These are phyloP conservation scores for Mycena crocata DNA, from an alignment of 768 basidiomycete genomes.

Conservation along the genomic window DNA sequence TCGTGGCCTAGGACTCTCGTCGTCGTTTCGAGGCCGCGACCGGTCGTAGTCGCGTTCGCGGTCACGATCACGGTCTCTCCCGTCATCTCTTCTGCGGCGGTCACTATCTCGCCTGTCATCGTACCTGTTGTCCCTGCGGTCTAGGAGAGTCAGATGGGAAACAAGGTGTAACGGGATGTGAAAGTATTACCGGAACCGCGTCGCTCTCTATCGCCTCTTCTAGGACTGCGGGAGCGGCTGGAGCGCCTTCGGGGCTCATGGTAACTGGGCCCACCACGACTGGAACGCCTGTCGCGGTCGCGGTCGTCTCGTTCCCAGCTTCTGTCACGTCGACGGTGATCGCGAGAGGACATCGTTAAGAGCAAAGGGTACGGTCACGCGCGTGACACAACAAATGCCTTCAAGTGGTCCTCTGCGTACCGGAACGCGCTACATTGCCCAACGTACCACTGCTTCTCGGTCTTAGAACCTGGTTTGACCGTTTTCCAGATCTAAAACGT, in stretches of 20 bases:
- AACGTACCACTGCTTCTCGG: background rate
- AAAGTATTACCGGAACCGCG: constrained; percentile 42
- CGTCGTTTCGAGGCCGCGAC: constrained; percentile 49
- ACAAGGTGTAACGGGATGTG: no score
- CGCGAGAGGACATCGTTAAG: constrained; percentile 76
- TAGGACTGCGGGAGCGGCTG: constrained; percentile 63
- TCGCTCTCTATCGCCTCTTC: constrained; percentile 54
- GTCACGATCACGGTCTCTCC: constrained; percentile 49
- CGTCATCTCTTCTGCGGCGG: constrained; percentile 50
- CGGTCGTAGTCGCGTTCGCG: constrained; percentile 50
- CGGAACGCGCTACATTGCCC: constrained; percentile 19
- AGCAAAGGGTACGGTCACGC: constrained; percentile 17
- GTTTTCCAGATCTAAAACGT: constrained; percentile 35
- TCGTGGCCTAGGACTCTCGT: constrained; percentile 41
- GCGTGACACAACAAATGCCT: constrained; percentile 18
- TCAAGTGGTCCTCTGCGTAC: constrained; percentile 16
- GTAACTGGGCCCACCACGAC: constrained; percentile 50
- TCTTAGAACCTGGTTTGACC: background rate
- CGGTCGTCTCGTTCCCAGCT: constrained; percentile 72
- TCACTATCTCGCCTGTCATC: constrained; percentile 47
- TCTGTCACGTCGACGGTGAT: constrained; percentile 59
- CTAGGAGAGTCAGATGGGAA: constrained; percentile 9
- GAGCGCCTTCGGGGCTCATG: constrained; percentile 58
- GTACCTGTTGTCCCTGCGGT: constrained; percentile 46
- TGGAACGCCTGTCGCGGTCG: constrained; percentile 54